These are phyloP conservation scores for Abrus pulchellus DNA, from an alignment of 306 rosid genomes.

Conservation along the genomic window DNA sequence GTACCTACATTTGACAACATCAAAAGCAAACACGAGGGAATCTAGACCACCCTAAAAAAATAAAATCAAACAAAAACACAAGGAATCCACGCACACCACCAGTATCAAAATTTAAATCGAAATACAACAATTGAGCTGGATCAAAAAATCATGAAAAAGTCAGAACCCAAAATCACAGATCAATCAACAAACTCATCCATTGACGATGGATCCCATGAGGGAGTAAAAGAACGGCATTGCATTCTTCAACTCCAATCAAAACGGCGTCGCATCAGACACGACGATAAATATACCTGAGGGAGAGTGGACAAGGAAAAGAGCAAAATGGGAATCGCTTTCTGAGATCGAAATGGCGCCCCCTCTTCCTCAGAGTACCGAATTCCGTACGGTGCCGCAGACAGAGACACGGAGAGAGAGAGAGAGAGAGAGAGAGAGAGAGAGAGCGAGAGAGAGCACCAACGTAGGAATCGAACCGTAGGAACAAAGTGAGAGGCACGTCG, in stretches of 20 bases:
- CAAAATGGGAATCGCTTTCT: slow-evolving; percentile 51
- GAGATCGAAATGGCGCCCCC: slow-evolving; percentile 54
- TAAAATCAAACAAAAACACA: slow-evolving; percentile 9
- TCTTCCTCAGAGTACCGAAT: slow-evolving; percentile 45
- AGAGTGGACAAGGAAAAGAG: background rate
- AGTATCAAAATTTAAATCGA: background rate
- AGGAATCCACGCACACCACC: slow-evolving; percentile 14
- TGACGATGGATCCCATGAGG: slow-evolving; percentile 18
- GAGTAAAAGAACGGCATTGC: slow-evolving; percentile 28
- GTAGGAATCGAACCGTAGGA: background rate
- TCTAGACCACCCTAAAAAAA: background rate
- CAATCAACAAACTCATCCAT: slow-evolving; percentile 29
- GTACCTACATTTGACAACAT: slow-evolving; percentile 6
- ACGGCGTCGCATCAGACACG: slow-evolving; percentile 19
- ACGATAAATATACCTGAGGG: slow-evolving; percentile 38
- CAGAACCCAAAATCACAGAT: slow-evolving; percentile 31
- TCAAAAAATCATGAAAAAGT: background rate
- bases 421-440: slow-evolving; percentile 37
- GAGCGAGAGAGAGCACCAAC: background rate
- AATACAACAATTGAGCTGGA: slow-evolving; percentile 16
- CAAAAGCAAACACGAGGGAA: slow-evolving; percentile 4
- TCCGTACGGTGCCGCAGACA: slow-evolving; percentile 55
- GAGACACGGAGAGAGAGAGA: slow-evolving; percentile 38
- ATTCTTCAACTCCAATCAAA: slow-evolving; percentile 28
- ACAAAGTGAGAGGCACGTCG: slow-evolving; percentile 51